Evolutionary conservation across 768 basidiomycete species (phyloP).

Genomic region (Russula abietina): DNA sequence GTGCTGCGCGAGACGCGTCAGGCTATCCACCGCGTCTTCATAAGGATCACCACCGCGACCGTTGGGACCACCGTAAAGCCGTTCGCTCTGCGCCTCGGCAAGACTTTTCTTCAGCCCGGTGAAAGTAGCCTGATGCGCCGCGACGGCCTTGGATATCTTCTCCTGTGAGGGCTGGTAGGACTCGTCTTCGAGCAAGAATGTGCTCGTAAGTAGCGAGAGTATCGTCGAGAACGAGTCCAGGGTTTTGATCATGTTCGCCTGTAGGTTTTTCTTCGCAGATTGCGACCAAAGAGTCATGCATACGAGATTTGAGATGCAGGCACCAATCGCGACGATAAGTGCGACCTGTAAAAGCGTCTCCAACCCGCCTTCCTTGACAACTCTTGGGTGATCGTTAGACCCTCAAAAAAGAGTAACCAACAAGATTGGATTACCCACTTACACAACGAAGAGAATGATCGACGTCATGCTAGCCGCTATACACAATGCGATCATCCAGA

Average conservation of each 20-base stretch:
- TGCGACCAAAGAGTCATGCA: constrained; percentile 83
- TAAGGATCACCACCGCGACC: constrained; percentile 50
- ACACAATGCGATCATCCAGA: constrained; percentile 1
- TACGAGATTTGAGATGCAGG: constrained; percentile 70
- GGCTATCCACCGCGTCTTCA: constrained; percentile 77
- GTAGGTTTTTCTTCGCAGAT: constrained; percentile 77
- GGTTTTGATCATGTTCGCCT: constrained; percentile 77
- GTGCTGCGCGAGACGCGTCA: constrained; percentile 91
- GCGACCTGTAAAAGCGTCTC: constrained; percentile 67
- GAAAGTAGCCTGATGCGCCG: constrained; percentile 84
- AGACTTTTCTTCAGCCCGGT: constrained; percentile 83
- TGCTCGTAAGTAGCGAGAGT: constrained; percentile 69
- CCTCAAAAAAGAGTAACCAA: not conserved
- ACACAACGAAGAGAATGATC: constrained; percentile 83
- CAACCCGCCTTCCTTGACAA: constrained; percentile 87
- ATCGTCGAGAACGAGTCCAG: constrained; percentile 87
- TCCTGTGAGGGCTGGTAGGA: constrained; percentile 50
- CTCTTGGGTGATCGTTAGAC: constrained; percentile 34
- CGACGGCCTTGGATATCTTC: constrained; percentile 71
- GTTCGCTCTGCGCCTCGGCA: constrained; percentile 83
- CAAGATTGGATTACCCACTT: constrained; percentile 23
- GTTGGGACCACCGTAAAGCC: constrained; percentile 39
- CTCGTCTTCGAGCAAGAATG: constrained; percentile 77
- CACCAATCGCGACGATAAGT: constrained; percentile 73
- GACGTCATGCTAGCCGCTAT: constrained; percentile 79